These are phyloP conservation scores for Aspergillus affinis DNA, from an alignment of 495 filamentous ascomycete genomes.

Conservation along the genomic window DNA sequence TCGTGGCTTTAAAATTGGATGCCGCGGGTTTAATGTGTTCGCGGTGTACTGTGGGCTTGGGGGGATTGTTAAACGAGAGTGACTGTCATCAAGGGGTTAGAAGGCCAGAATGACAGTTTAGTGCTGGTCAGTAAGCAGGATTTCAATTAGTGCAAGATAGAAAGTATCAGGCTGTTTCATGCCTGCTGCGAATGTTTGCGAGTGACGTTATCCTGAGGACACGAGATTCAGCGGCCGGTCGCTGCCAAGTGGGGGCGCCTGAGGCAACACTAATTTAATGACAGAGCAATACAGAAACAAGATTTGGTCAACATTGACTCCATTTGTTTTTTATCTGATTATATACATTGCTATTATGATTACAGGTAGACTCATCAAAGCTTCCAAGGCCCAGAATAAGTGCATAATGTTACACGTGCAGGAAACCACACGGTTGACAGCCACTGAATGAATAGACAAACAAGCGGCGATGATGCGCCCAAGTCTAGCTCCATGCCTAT, in stretches of 20 bases:
- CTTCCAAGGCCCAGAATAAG: neutral
- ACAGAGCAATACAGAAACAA: neutral
- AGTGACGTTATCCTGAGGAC: neutral
- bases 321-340: neutral
- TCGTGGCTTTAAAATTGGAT: neutral
- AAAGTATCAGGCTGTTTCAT: neutral
- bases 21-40: neutral
- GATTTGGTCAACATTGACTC: neutral
- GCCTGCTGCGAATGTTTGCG: neutral
- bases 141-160: neutral
- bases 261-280: neutral
- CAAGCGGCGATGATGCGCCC: no score
- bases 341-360: neutral
- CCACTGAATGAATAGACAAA: no score
- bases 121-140: neutral
- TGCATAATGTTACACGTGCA: neutral
- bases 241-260: neutral
- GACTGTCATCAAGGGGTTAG: neutral
- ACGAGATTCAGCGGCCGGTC: neutral
- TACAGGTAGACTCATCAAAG: neutral
- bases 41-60: neutral
- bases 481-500: no score
- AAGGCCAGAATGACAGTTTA: neutral
- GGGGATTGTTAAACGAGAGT: neutral
- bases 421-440: neutral